Evolutionary conservation across 2,329 filamentous ascomycete genomes (phyloP).

Genomic region (Verticillium alfalfae): DNA sequence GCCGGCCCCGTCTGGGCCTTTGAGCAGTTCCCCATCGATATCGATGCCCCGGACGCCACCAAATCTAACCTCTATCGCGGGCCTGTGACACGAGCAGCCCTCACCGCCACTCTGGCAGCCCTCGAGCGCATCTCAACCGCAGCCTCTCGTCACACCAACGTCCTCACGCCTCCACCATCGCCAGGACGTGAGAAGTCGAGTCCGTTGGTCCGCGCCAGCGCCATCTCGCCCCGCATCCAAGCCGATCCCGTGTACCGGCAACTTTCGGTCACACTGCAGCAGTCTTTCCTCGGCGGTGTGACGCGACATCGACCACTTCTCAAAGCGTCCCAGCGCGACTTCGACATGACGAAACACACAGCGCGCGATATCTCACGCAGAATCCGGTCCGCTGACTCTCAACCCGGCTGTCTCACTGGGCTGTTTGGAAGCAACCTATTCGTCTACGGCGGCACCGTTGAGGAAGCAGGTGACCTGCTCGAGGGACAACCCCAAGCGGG

Average conservation of each 20-base stretch:
- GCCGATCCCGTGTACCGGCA: conserved; percentile 8
- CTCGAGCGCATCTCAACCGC: conserved; percentile 26
- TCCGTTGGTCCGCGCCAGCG: neutral
- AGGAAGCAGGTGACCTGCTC: conserved; percentile 18
- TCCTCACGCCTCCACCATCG: conserved; percentile 8
- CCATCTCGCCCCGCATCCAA: conserved; percentile 11
- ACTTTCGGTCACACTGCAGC: conserved; percentile 23
- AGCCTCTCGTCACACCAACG: conserved; percentile 5
- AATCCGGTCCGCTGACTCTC: conserved; percentile 33
- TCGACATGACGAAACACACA: conserved; percentile 24
- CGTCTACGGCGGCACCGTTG: conserved; percentile 33
- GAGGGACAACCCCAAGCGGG: conserved; percentile 11
- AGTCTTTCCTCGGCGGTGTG: conserved; percentile 28
- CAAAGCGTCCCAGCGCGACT: conserved; percentile 29
- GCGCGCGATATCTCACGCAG: conserved; percentile 32
- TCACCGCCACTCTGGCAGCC: conserved; percentile 27
- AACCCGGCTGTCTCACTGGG: conserved; percentile 31
- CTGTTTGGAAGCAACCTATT: conserved; percentile 29
- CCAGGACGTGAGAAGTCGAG: conserved; percentile 5
- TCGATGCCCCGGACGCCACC: conserved; percentile 29
- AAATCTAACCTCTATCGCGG: conserved; percentile 35
- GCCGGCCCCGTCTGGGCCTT: conserved; percentile 37
- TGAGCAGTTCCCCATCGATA: conserved; percentile 33
- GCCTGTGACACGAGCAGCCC: conserved; percentile 28
- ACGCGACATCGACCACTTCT: conserved; percentile 29